Conservation (phyloP, 805 yeast species). For the Grigorovia yakushimaensis region DNA sequence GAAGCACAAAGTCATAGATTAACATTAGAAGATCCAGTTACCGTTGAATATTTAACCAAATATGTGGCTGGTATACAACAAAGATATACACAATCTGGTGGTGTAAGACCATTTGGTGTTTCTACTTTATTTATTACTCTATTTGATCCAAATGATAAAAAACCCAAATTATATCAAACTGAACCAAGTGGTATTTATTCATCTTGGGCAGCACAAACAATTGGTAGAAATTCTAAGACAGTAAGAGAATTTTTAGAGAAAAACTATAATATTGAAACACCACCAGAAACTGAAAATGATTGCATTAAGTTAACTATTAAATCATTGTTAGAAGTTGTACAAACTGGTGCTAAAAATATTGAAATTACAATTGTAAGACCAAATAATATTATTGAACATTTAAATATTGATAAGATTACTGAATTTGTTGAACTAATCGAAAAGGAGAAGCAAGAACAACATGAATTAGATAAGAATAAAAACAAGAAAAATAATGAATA, state of each 20-base stretch:
- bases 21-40: constrained; percentile 89
- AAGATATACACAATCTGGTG: constrained; percentile 94
- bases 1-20: constrained; percentile 93
- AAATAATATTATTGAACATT: constrained; percentile 44
- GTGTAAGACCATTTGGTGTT: constrained; percentile 96
- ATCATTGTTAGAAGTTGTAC: constrained; percentile 89
- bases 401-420: constrained; percentile 64
- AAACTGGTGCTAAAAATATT: constrained; percentile 94
- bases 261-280: constrained; percentile 56
- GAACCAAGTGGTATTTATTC: constrained; percentile 97
- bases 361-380: constrained; percentile 85
- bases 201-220: constrained; percentile 97
- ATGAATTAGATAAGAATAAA: constrained; percentile 56
- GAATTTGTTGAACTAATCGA: constrained; percentile 73
- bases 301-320: constrained; percentile 76
- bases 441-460: constrained; percentile 72
- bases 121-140: constrained; percentile 92
- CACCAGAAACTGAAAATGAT: constrained; percentile 45
- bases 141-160: constrained; percentile 67
- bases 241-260: constrained; percentile 93
- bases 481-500: background rate
- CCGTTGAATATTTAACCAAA: constrained; percentile 83
- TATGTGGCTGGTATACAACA: constrained; percentile 98
- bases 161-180: constrained; percentile 82
- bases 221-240: constrained; percentile 90